Evolutionary conservation across 2,329 filamentous ascomycete species (phyloP).

Genomic region (Colletotrichum liaoningense): DNA sequence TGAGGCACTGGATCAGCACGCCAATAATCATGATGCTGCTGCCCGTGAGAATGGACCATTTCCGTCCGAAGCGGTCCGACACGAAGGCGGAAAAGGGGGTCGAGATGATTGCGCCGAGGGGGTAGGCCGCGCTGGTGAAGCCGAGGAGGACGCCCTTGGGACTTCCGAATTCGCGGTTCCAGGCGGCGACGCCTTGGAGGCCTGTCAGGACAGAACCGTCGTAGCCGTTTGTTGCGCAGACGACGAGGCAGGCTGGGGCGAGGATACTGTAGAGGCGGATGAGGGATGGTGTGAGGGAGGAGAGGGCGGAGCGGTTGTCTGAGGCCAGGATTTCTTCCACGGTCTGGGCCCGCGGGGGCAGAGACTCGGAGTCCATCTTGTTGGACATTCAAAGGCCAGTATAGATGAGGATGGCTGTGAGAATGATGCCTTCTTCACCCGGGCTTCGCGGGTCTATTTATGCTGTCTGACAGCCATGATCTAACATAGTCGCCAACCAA

Average conservation of each 20-base stretch:
- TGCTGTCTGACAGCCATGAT: neutral
- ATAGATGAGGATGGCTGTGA: neutral
- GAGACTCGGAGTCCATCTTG: neutral
- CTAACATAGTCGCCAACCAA: neutral
- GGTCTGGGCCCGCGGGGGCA: neutral
- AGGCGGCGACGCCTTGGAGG: neutral
- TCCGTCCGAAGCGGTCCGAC: constrained; percentile 54
- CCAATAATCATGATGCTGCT: constrained; percentile 45
- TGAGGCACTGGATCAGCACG: constrained; percentile 45
- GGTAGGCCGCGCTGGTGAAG: constrained; percentile 50
- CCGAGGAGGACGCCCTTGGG: constrained; percentile 44
- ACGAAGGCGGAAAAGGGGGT: constrained; percentile 48
- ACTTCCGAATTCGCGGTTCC: neutral
- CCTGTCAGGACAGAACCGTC: neutral
- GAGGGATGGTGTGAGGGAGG: neutral
- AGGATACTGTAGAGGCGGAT: constrained; percentile 26
- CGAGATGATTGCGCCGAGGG: constrained; percentile 51
- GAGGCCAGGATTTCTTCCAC: neutral
- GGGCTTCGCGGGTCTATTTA: neutral
- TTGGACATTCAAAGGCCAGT: neutral
- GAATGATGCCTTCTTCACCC: neutral
- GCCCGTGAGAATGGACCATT: constrained; percentile 48
- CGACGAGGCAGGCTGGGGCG: neutral
- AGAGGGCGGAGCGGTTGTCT: neutral
- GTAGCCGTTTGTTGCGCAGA: neutral